Conservation (phyloP, 345 rosid species). For the Reutealis trisperma region DNA sequence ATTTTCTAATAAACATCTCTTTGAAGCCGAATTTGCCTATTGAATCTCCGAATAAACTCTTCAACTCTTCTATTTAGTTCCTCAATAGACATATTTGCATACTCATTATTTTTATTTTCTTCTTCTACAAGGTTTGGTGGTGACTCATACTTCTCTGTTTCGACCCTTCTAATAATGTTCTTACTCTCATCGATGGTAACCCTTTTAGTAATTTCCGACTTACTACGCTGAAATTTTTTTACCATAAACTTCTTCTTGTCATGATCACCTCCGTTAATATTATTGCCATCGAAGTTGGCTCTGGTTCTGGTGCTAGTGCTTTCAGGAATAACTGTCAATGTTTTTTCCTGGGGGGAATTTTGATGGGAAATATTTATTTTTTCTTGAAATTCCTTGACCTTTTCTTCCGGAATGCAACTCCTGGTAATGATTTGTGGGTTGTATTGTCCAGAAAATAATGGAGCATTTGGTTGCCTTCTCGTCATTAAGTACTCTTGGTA, state of each 20-base stretch:
- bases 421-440: slow-evolving; percentile 10
- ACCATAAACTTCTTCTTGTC: slow-evolving; percentile 10
- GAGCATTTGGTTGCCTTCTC: slow-evolving; percentile 21
- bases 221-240: slow-evolving; percentile 32
- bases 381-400: neutral
- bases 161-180: slow-evolving; percentile 24
- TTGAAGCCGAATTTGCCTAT: slow-evolving; percentile 60
- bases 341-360: slow-evolving; percentile 21
- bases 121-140: neutral
- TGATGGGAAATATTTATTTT: neutral
- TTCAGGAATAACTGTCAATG: slow-evolving; percentile 14
- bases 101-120: slow-evolving; percentile 48
- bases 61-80: slow-evolving; percentile 72
- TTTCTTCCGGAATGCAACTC: slow-evolving; percentile 13
- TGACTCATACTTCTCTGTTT: neutral
- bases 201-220: slow-evolving; percentile 42
- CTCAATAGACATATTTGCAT: slow-evolving; percentile 65
- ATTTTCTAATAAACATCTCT: slow-evolving; percentile 9
- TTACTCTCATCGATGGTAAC: slow-evolving; percentile 34
- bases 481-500: slow-evolving; percentile 35
- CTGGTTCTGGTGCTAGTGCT: neutral
- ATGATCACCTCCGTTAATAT: neutral
- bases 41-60: slow-evolving; percentile 66
- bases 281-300: neutral
- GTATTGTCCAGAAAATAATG: slow-evolving; percentile 12